A percentile compares a stretch with the other conserved stretches of the same genome.
Evolutionary conservation across 495 filamentous ascomycete genomes (phyloP).

Genomic region (Coniosporium apollinis): DNA sequence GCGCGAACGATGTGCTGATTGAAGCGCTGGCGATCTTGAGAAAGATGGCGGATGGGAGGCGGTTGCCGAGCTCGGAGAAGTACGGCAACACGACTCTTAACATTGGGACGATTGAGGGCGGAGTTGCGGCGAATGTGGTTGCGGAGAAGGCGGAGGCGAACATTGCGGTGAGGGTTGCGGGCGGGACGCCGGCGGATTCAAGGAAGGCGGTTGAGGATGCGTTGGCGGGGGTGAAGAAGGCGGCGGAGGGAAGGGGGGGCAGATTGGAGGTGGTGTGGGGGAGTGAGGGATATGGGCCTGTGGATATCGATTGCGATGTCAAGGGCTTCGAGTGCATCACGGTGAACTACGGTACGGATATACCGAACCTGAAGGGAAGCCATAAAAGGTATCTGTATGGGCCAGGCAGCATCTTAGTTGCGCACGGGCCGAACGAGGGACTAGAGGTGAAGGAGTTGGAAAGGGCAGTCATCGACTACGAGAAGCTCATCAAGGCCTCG

Average conservation of each 20-base stretch:
- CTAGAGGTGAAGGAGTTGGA: constrained; percentile 46
- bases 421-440: constrained; percentile 73
- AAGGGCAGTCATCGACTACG: constrained; percentile 28
- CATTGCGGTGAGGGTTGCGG: constrained; percentile 58
- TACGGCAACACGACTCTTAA: constrained; percentile 83
- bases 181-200: constrained; percentile 43
- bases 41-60: constrained; percentile 34
- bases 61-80: constrained; percentile 53
- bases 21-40: constrained; percentile 46
- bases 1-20: constrained; percentile 59
- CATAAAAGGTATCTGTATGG: constrained; percentile 81
- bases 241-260: constrained; percentile 30
- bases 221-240: constrained; percentile 21
- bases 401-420: constrained; percentile 74
- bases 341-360: constrained; percentile 87
- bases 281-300: constrained; percentile 48
- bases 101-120: constrained; percentile 59
- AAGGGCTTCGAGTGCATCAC: constrained; percentile 63
- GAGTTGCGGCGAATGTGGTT: constrained; percentile 81
- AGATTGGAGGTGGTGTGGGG: constrained; percentile 43
- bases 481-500: constrained; percentile 21
- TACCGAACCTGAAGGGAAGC: constrained; percentile 48
- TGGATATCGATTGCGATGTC: constrained; percentile 65
- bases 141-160: constrained; percentile 50
- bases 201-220: constrained; percentile 38